phyloP scores from a whole-genome alignment of 176 grass and related monocot species.

The Calamus simplicifolius region DNA sequence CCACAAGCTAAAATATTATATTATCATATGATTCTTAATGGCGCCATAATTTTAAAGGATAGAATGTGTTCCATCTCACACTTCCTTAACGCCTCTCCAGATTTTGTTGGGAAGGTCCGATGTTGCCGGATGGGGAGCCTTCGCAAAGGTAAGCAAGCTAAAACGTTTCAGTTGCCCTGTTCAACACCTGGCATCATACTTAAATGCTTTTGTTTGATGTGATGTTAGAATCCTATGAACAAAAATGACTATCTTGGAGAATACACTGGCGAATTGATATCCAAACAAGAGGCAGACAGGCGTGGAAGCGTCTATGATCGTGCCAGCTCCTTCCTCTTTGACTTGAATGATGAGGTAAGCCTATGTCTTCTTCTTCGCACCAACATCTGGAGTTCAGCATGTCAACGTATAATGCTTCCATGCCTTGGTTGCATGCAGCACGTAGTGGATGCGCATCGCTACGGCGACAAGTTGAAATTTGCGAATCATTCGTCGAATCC shows the following conservation, averaged over 20 bases:
- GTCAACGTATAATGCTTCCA: too few relatives aligned
- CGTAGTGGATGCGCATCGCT: slow-evolving; percentile 93
- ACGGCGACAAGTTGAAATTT: slow-evolving; percentile 92
- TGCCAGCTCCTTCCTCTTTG: slow-evolving; percentile 99
- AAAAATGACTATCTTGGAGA: slow-evolving; percentile 99
- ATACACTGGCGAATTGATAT: slow-evolving; percentile 95
- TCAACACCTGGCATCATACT: slow-evolving; percentile 1
- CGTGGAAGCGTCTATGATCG: too few relatives aligned
- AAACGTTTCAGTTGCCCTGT: neutral
- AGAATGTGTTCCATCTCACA: neutral
- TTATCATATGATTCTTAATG: too few relatives aligned
- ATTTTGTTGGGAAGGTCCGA: slow-evolving; percentile 87
- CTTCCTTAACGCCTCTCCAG: slow-evolving; percentile 17
- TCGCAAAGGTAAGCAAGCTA: slow-evolving; percentile 68
- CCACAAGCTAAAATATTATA: neutral
- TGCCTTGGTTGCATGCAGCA: too few relatives aligned
- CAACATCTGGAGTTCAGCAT: too few relatives aligned
- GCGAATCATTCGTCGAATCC: slow-evolving; percentile 95
- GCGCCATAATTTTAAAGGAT: neutral
- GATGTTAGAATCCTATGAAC: slow-evolving; percentile 69
- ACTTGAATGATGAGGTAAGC: too few relatives aligned
- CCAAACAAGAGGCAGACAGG: slow-evolving; percentile 93
- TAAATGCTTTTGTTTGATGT: slow-evolving; percentile 9
- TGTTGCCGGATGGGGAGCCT: slow-evolving; percentile 95
- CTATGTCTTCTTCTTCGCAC: neutral